Conservation (phyloP, 2,329 filamentous ascomycete genomes). For the Claviceps monticola region DNA sequence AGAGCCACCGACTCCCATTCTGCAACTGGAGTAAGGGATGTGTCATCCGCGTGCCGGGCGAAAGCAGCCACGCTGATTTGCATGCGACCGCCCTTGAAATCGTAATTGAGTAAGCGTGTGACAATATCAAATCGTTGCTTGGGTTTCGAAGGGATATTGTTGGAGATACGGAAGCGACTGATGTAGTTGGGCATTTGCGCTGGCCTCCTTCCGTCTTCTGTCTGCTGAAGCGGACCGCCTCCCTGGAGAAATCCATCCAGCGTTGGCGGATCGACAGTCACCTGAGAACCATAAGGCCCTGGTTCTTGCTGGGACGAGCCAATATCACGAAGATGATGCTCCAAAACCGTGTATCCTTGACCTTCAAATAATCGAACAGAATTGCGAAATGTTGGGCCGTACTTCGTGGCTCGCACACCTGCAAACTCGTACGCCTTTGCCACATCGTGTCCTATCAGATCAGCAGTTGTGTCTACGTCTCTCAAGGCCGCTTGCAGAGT, state of each 20-base stretch:
- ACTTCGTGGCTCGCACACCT: conserved; percentile 9
- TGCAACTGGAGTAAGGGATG: conserved; percentile 8
- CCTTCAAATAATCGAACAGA: conserved; percentile 11
- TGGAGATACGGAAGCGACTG: conserved; percentile 16
- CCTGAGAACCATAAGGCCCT: conserved; percentile 10
- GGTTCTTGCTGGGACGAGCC: neutral
- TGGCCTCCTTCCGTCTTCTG: conserved; percentile 9
- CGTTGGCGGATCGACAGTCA: conserved; percentile 15
- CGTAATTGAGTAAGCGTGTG: conserved; percentile 12
- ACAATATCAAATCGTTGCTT: conserved; percentile 12
- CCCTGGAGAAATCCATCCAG: conserved; percentile 15
- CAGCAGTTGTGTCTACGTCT: conserved; percentile 1
- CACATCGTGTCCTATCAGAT: conserved; percentile 4
- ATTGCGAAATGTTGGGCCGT: conserved; percentile 14
- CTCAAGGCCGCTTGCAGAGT: conserved; percentile 6
- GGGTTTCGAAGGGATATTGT: conserved; percentile 11
- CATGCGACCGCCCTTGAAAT: conserved; percentile 13
- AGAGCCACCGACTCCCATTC: conserved; percentile 12
- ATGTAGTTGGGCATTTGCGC: conserved; percentile 18
- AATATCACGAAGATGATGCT: conserved; percentile 11
- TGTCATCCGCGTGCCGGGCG: conserved; percentile 3
- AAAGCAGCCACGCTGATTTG: conserved; percentile 15
- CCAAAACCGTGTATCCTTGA: conserved; percentile 10
- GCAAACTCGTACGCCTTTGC: conserved; percentile 1
- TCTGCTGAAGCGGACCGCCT: conserved; percentile 10